Conservation (phyloP, 2,329 filamentous ascomycete species). For the Fusarium cicatricum region DNA sequence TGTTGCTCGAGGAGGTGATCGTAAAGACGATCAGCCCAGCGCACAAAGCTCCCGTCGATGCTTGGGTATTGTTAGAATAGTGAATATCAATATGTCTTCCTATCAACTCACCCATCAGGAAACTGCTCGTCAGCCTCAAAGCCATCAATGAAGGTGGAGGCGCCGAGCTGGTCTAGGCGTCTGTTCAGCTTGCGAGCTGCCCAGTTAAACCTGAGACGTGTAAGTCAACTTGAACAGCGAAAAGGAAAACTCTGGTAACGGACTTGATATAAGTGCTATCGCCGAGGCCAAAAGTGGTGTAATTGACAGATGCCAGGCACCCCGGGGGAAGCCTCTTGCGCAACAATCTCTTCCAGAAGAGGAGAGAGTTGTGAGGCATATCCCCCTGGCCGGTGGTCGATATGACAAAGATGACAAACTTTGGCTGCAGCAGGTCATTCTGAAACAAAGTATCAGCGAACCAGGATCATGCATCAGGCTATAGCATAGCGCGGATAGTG, state of each 20-base stretch:
- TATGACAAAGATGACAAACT: slow-evolving; percentile 78
- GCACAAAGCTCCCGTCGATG: slow-evolving; percentile 81
- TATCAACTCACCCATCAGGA: slow-evolving; percentile 77
- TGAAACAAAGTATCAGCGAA: slow-evolving; percentile 42
- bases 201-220: slow-evolving; percentile 79
- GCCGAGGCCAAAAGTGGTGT: slow-evolving; percentile 89
- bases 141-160: slow-evolving; percentile 74
- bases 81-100: not conserved
- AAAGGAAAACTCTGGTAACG: slow-evolving; percentile 36
- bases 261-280: slow-evolving; percentile 95
- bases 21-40: slow-evolving; percentile 76
- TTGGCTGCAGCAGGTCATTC: slow-evolving; percentile 60
- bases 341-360: slow-evolving; percentile 86
- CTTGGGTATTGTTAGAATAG: slow-evolving; percentile 53
- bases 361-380: slow-evolving; percentile 81
- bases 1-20: slow-evolving; percentile 71
- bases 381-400: slow-evolving; percentile 97
- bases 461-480: not conserved
- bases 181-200: slow-evolving; percentile 88
- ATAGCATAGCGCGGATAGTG: not conserved
- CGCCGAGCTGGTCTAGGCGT: slow-evolving; percentile 84
- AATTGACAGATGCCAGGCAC: slow-evolving; percentile 73
- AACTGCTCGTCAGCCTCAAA: slow-evolving; percentile 96
- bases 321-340: slow-evolving; percentile 77
- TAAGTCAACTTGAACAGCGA: not conserved